Evolutionary conservation across 306 rosid genomes (phyloP), one percentile per base, ranked within the genome.

Genomic region (Vicia sativa): DNA sequence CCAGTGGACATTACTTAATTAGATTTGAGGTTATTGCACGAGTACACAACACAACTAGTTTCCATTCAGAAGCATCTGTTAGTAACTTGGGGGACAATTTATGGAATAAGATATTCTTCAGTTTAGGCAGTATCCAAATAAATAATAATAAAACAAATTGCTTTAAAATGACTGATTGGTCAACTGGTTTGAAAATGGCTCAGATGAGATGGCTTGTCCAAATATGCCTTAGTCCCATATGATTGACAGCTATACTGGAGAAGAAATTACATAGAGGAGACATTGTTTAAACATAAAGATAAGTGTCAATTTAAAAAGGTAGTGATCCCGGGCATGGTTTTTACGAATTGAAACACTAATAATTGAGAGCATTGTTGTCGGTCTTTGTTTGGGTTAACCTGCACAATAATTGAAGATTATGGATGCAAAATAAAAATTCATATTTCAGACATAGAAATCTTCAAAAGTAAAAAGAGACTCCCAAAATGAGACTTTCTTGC

Each of bases 101-200:
- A 55, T 52, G 31, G 8, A 21, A 52, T 13, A 26, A 26, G 37
- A n/a, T 26, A 55, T 55, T 55, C 62, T 26, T 6, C 11, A 6
- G 39, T 26, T 55, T 55, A 6, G 38, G 38, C 38, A 34, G 38
- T 34, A 34, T 34, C 25, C 35, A 11, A 53, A 23, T 53, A 53
- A 23, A 10, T 53, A 23, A 10, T 53, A 53, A 53, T 21, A 11
- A 21, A 4, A 53, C 35, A 11, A 53, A 53, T 23, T 53, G 59
- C 31, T 23, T 23, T 1, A 19, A 25, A 53, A 23, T 10, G 59
- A 21, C 31, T 53, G 34, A 23, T 53, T 53, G 59, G 6, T 53
- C 59, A 53, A 53, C 35, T 11, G 59, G 26, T 53, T 53, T 53
- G 59, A 11, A 23, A 53, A 53, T 53, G 31, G 7, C 34, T 53